Evolutionary conservation across 2,329 filamentous ascomycete species (phyloP), one percentile per base, ranked within the genome.

Genomic region (Fusarium proliferatum): DNA sequence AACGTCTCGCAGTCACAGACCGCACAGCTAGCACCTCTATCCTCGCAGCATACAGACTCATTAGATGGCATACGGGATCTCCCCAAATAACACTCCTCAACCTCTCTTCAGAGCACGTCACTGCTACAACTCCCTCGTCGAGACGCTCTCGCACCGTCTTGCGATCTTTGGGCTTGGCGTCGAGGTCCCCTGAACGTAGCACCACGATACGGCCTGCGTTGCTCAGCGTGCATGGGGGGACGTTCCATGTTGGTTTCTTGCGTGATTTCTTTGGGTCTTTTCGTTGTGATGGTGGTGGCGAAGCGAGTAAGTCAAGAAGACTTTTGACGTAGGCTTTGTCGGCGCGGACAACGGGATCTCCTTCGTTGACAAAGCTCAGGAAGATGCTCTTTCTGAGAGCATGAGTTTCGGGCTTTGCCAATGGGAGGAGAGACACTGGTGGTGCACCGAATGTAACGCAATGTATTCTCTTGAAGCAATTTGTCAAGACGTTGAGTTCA

Each of bases 401-500:
- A 0, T 81, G 79, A 4, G 81, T 81, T 9, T 86, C 76, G 0
- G 92, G 91, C 73, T 89, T 92, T 34, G 85, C 78, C 5, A 97
- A 82, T 0, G 94, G 93, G 3, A 93, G 85, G 2, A 95, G 85
- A 26, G 91, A 92, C 4, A 97, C 86, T 0, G 94, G 94, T 2
- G 94, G 94, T 1, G 93, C 88, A n/a, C 94, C 94, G 75, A 97
- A 97, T 0, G 92, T 95, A 45, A 97, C 85, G 82, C 94, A 97
- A 81, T 97, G 94, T 6, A 97, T 88, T 46, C 93, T 87, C 78
- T 91, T 92, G 84, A 97, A 96, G 81, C 87, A 91, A 4, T 86
- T 87, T 0, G 92, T 91, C 9, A 97, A 86, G 38, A 85, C 81
- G 68, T 88, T 93, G 48, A 97, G 88, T 78, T 96, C 92, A 11